Evolutionary conservation across 2,329 filamentous ascomycete species (phyloP).

Genomic region (Pezicula neosporulosa): DNA sequence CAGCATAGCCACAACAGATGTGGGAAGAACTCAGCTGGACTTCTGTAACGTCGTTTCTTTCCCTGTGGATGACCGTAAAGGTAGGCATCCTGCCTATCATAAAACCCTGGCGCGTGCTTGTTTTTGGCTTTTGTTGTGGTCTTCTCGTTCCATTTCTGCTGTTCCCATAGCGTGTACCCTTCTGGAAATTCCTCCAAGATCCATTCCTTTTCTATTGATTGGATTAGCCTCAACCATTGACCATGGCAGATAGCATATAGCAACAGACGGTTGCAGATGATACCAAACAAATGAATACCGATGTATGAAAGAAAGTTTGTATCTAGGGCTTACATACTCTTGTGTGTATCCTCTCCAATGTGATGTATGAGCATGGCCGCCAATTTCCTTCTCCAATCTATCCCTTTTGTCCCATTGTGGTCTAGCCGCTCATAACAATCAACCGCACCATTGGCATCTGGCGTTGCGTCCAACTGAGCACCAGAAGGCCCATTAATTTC

Average conservation of each 20-base stretch:
- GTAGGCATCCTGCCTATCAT: conserved; percentile 55
- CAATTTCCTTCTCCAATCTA: conserved; percentile 56
- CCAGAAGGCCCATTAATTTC: conserved; percentile 47
- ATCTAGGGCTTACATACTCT: conserved; percentile 7
- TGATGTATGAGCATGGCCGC: conserved; percentile 54
- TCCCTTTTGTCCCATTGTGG: conserved; percentile 46
- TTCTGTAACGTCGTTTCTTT: conserved; percentile 53
- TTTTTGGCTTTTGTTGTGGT: conserved; percentile 37
- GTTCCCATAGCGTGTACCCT: conserved; percentile 54
- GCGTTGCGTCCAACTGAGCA: conserved; percentile 47
- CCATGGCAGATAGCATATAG: no score
- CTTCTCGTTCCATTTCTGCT: conserved; percentile 46
- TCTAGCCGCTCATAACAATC: conserved; percentile 51
- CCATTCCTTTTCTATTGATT: conserved; percentile 33
- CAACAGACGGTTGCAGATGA: no score
- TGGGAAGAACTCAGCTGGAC: conserved; percentile 56
- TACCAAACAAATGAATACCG: no score
- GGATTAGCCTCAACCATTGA: conserved; percentile 7
- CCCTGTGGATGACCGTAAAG: conserved; percentile 57
- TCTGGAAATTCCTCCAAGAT: conserved; percentile 52
- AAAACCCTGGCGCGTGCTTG: conserved; percentile 38
- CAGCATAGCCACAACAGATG: conserved; percentile 54
- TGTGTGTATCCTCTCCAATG: conserved; percentile 32
- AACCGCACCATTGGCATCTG: conserved; percentile 47
- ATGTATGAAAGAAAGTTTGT: background rate